Conservation (phyloP, 768 basidiomycete genomes). For the Amanita thiersii region DNA sequence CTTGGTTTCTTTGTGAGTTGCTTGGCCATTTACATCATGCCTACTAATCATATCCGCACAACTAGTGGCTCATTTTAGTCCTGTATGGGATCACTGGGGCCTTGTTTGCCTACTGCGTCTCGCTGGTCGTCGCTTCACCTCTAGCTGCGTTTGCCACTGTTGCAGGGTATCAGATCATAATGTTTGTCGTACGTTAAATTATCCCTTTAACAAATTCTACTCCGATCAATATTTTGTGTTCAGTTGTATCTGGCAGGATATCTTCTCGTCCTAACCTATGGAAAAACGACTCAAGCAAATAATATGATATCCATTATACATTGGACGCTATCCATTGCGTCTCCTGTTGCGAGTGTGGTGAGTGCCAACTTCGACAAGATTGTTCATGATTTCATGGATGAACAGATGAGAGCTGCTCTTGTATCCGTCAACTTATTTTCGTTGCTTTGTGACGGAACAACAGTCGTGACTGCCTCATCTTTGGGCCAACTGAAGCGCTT, state of each 20-base stretch:
- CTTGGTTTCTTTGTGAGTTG: slow-evolving; percentile 52
- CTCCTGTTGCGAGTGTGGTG: slow-evolving; percentile 65
- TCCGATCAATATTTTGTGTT: not conserved
- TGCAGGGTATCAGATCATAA: slow-evolving; percentile 66
- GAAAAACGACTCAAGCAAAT: slow-evolving; percentile 45
- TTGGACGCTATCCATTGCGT: slow-evolving; percentile 58
- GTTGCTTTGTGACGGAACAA: slow-evolving; percentile 54
- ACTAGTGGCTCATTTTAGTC: slow-evolving; percentile 63
- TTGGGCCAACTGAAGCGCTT: slow-evolving; percentile 49
- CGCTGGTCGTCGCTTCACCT: slow-evolving; percentile 53
- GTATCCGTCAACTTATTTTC: slow-evolving; percentile 77
- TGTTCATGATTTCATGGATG: slow-evolving; percentile 3
- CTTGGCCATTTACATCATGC: slow-evolving; percentile 1
- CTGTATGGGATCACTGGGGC: slow-evolving; percentile 64
- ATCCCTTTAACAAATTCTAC: not conserved
- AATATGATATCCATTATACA: slow-evolving; percentile 56
- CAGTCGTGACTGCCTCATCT: slow-evolving; percentile 34
- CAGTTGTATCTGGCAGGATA: slow-evolving; percentile 63
- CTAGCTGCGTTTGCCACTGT: slow-evolving; percentile 67
- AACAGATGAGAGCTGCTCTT: slow-evolving; percentile 60
- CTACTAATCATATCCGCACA: slow-evolving; percentile 3
- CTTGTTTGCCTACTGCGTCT: slow-evolving; percentile 60
- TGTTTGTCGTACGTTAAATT: slow-evolving; percentile 51
- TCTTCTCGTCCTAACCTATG: slow-evolving; percentile 68
- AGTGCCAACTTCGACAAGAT: slow-evolving; percentile 18